A percentile compares a stretch with the other conserved stretches of the same genome.
Conservation (phyloP, 116 monocot species). For the Posidonia oceanica region DNA sequence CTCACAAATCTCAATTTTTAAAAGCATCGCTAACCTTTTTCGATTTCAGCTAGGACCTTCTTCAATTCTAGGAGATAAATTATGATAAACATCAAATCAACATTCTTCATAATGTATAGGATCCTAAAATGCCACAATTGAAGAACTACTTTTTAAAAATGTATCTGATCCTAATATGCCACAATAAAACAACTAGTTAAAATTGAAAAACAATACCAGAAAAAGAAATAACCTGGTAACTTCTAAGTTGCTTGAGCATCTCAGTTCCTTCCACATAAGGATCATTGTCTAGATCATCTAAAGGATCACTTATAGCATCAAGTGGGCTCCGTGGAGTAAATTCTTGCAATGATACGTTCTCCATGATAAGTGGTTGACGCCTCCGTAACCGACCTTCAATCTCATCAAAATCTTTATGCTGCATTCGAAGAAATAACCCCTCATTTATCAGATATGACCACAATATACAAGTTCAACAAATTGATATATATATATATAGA, state of each 20-base stretch:
- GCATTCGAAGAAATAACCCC: conserved; percentile 6
- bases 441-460: neutral
- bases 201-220: neutral
- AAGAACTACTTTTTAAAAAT: no score
- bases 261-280: conserved; percentile 74
- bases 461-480: neutral
- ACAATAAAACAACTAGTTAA: neutral
- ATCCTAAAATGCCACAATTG: no score
- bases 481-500: neutral
- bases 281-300: conserved; percentile 59
- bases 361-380: conserved; percentile 54
- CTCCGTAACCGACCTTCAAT: conserved; percentile 55
- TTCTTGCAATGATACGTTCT: conserved; percentile 48
- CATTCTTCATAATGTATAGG: no score
- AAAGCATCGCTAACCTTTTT: no score
- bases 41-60: no score
- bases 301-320: conserved; percentile 77
- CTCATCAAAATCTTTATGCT: conserved; percentile 91
- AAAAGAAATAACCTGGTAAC: conserved; percentile 65
- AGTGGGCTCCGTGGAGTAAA: conserved; percentile 25
- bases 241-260: conserved; percentile 37
- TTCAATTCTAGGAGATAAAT: no score
- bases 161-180: no score
- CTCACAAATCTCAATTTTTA: no score
- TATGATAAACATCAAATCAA: no score